Evolutionary conservation across 2,329 filamentous ascomycete species (phyloP).

Genomic region (Lecanicillium sp.): DNA sequence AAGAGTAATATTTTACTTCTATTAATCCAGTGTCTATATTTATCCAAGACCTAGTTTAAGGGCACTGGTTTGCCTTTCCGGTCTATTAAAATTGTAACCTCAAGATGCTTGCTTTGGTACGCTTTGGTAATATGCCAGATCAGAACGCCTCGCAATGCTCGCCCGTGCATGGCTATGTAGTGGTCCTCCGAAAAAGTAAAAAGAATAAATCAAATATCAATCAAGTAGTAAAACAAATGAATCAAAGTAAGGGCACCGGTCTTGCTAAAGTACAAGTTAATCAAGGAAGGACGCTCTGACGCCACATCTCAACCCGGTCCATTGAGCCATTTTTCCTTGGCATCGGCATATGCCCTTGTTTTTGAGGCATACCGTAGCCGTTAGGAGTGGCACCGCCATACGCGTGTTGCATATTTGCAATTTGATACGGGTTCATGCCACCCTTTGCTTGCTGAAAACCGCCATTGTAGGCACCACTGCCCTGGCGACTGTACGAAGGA

Average conservation of each 20-base stretch:
- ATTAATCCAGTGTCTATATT: not conserved
- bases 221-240: too few species aligned
- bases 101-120: not conserved
- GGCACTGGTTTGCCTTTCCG: too few species aligned
- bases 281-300: constrained; percentile 30
- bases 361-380: constrained; percentile 11
- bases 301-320: constrained; percentile 34
- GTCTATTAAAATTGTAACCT: not conserved
- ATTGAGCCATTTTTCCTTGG: constrained; percentile 17
- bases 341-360: constrained; percentile 19
- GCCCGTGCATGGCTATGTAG: constrained; percentile 1
- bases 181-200: not conserved
- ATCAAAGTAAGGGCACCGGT: too few species aligned
- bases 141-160: constrained; percentile 10
- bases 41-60: too few species aligned
- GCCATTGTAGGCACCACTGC: not conserved
- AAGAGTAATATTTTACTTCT: not conserved
- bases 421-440: constrained; percentile 8
- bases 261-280: too few species aligned
- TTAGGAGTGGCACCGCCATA: not conserved
- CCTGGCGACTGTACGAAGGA: constrained; percentile 13
- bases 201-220: constrained; percentile 1
- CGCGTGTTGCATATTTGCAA: constrained; percentile 1
- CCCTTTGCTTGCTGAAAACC: not conserved
- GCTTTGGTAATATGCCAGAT: constrained; percentile 1